Evolutionary conservation across 2,329 filamentous ascomycete species (phyloP).

Genomic region (Epichloe festucae): DNA sequence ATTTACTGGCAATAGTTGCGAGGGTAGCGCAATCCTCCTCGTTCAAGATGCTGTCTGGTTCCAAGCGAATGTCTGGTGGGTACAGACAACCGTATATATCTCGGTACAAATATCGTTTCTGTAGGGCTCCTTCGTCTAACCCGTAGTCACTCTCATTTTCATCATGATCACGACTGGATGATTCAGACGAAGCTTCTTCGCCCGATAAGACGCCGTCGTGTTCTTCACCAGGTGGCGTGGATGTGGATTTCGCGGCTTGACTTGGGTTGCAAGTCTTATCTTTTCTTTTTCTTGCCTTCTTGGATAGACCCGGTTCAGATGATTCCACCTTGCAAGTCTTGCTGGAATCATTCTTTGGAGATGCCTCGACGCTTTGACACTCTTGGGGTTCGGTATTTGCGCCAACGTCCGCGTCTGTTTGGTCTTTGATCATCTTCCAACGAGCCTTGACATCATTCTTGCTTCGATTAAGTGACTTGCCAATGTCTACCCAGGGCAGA

Average conservation of each 20-base stretch:
- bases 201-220: constrained; percentile 11
- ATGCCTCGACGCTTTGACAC: not conserved
- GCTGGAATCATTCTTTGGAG: not conserved
- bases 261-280: no score
- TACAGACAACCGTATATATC: constrained; percentile 20
- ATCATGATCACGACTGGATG: not conserved
- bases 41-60: constrained; percentile 15
- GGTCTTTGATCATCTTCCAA: constrained; percentile 20
- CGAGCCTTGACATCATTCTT: constrained; percentile 19
- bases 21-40: constrained; percentile 23
- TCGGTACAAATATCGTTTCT: constrained; percentile 19
- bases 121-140: constrained; percentile 9
- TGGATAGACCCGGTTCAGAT: no score
- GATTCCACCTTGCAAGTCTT: not conserved
- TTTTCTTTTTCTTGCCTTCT: no score
- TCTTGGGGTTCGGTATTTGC: no score
- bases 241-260: no score
- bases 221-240: not conserved
- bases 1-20: constrained; percentile 20
- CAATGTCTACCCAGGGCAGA: constrained; percentile 19
- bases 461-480: constrained; percentile 12
- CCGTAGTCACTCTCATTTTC: constrained; percentile 2
- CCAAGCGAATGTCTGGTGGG: constrained; percentile 11
- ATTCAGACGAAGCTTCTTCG: constrained; percentile 16
- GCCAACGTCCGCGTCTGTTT: not conserved